phyloP scores from a whole-genome alignment of 202 grass and related monocot genomes.

The Zoysia matrella region DNA sequence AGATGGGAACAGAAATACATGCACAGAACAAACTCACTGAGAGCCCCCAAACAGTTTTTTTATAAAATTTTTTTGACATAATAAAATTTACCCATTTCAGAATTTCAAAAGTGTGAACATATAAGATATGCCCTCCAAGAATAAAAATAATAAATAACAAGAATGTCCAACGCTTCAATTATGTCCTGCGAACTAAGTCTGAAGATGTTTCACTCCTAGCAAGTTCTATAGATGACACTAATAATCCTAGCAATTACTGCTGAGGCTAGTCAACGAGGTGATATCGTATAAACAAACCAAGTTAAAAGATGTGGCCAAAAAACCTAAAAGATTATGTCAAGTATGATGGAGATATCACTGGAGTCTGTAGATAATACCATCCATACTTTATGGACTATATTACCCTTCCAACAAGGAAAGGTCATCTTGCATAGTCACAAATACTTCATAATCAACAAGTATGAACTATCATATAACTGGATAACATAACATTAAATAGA shows the following conservation, averaged over 20 bases:
- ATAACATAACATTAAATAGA: neutral
- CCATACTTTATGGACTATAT: neutral
- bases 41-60: neutral
- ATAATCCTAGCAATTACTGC: neutral
- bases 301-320: neutral
- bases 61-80: neutral
- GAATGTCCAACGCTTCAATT: neutral
- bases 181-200: neutral
- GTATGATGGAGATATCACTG: neutral
- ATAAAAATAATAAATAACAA: neutral
- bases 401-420: neutral
- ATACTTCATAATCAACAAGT: neutral
- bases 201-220: neutral
- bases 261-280: neutral
- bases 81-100: neutral
- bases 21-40: conserved; percentile 1
- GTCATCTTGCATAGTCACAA: conserved; percentile 12
- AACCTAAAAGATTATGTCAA: neutral
- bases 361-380: neutral
- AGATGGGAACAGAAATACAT: neutral
- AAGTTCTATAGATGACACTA: neutral
- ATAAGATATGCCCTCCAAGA: neutral
- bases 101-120: neutral
- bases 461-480: neutral
- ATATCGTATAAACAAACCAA: conserved; percentile 1